These are phyloP conservation scores for Magnolia changhungtana DNA, from an alignment of 164 flowering plant genomes.

Conservation along the genomic window DNA sequence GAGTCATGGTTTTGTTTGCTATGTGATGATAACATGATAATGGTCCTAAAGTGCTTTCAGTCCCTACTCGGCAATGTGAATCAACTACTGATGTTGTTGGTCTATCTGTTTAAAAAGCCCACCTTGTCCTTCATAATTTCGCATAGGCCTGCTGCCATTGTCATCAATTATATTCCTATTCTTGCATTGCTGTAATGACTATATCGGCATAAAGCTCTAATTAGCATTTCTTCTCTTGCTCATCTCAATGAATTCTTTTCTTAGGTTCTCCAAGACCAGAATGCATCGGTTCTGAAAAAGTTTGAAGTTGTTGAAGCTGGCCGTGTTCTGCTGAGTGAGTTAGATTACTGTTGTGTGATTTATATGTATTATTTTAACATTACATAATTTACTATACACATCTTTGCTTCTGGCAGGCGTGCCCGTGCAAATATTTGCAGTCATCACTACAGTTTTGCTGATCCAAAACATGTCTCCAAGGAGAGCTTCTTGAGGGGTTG, in stretches of 20 bases:
- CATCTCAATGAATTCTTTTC: background rate
- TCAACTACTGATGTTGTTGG: no score
- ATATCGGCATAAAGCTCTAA: background rate
- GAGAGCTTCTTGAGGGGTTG: slow-evolving; percentile 33
- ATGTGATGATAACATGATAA: no score
- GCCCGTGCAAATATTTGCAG: slow-evolving; percentile 30
- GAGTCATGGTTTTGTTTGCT: no score
- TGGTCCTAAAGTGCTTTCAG: no score
- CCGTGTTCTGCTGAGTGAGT: slow-evolving; percentile 35
- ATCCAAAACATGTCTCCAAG: slow-evolving; percentile 58
- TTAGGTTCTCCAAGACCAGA: slow-evolving; percentile 31
- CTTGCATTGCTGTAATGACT: no score
- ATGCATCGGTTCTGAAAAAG: slow-evolving; percentile 26
- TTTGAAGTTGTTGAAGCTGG: slow-evolving; percentile 36
- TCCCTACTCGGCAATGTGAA: no score
- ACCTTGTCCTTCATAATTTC: no score
- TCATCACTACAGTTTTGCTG: slow-evolving; percentile 34
- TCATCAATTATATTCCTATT: no score
- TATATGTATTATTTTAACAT: background rate
- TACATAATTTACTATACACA: background rate
- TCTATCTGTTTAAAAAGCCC: no score
- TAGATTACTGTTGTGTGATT: background rate
- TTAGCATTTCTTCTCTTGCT: background rate
- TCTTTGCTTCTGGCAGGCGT: slow-evolving; percentile 26
- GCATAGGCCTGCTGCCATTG: no score